phyloP scores from a whole-genome alignment of 352 stramenopile genomes.

The Phytophthora hybrid region DNA sequence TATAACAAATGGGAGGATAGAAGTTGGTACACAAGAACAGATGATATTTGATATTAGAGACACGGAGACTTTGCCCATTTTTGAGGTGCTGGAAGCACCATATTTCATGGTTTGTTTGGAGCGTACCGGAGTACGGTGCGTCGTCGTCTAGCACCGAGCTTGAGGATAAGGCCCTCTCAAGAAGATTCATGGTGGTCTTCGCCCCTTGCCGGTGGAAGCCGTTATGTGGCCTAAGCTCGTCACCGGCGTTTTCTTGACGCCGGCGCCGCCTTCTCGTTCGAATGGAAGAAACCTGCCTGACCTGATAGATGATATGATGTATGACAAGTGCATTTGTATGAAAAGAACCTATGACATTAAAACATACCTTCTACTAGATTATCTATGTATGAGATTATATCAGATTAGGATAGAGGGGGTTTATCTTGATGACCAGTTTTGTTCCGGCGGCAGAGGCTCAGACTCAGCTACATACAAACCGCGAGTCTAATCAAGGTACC shows the following conservation, averaged over 20 bases:
- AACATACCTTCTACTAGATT: too few relatives aligned
- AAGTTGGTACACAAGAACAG: slow-evolving; percentile 1
- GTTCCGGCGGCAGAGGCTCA: slow-evolving; percentile 8
- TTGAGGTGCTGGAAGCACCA: not conserved
- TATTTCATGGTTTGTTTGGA: not conserved
- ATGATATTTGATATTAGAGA: slow-evolving; percentile 26
- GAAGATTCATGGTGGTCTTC: slow-evolving; percentile 28
- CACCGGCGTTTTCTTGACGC: slow-evolving; percentile 27
- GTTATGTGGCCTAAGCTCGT: slow-evolving; percentile 9
- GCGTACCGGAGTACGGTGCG: slow-evolving; percentile 26
- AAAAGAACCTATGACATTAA: too few relatives aligned
- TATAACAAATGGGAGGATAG: slow-evolving; percentile 13
- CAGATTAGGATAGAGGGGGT: slow-evolving; percentile 12
- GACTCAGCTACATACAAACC: slow-evolving; percentile 13
- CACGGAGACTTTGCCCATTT: not conserved
- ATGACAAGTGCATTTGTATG: not conserved
- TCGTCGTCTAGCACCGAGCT: slow-evolving; percentile 36
- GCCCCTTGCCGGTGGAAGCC: slow-evolving; percentile 1
- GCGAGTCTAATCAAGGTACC: slow-evolving; percentile 11
- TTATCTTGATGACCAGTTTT: not conserved
- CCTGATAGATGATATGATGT: not conserved
- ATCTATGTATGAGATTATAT: not conserved
- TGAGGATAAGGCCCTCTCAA: slow-evolving; percentile 33
- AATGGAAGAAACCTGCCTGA: slow-evolving; percentile 1
- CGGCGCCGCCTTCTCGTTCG: slow-evolving; percentile 4